Percentiles rank a stretch among this genome's conserved stretches.
These are phyloP conservation scores for Saitoella complicata DNA, from an alignment of 805 yeast genomes.

Conservation along the genomic window DNA sequence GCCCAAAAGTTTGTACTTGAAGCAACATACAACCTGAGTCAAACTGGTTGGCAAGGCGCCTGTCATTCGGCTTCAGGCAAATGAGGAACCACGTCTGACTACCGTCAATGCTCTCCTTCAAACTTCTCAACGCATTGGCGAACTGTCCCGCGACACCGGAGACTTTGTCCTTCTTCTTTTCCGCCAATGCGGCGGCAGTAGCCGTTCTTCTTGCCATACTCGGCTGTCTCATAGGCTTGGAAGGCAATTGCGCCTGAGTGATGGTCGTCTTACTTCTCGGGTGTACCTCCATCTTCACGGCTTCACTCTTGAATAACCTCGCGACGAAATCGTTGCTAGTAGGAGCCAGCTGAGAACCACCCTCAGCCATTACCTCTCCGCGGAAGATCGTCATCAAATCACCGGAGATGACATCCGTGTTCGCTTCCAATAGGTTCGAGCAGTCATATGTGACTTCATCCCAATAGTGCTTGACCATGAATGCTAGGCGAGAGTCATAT, in stretches of 20 bases:
- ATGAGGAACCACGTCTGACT: conserved; percentile 26
- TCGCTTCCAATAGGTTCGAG: conserved; percentile 34
- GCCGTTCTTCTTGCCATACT: conserved; percentile 17
- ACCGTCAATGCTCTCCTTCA: conserved; percentile 24
- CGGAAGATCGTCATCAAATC: conserved; percentile 24
- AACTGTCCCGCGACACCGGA: conserved; percentile 21
- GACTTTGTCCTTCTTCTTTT: conserved; percentile 5
- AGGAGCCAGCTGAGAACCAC: conserved; percentile 12
- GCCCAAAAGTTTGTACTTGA: conserved; percentile 26
- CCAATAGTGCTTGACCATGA: conserved; percentile 40
- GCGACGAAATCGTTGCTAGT: conserved; percentile 24
- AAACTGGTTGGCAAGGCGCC: conserved; percentile 22
- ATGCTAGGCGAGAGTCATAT: conserved; percentile 18
- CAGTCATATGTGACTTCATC: conserved; percentile 42
- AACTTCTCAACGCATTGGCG: conserved; percentile 20
- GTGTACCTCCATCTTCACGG: conserved; percentile 22
- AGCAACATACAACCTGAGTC: conserved; percentile 29
- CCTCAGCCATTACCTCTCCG: too few relatives aligned
- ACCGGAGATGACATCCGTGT: conserved; percentile 33
- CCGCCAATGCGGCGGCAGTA: conserved; percentile 8
- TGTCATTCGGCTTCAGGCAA: conserved; percentile 28
- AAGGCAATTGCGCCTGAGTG: conserved; percentile 24
- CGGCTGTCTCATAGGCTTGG: conserved; percentile 27
- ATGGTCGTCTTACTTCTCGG: conserved; percentile 19
- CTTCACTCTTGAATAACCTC: conserved; percentile 20